A percentile compares a stretch with the other conserved stretches of the same genome.
Conservation (phyloP, 768 basidiomycete genomes). For the Guyanaporus albipodus region DNA sequence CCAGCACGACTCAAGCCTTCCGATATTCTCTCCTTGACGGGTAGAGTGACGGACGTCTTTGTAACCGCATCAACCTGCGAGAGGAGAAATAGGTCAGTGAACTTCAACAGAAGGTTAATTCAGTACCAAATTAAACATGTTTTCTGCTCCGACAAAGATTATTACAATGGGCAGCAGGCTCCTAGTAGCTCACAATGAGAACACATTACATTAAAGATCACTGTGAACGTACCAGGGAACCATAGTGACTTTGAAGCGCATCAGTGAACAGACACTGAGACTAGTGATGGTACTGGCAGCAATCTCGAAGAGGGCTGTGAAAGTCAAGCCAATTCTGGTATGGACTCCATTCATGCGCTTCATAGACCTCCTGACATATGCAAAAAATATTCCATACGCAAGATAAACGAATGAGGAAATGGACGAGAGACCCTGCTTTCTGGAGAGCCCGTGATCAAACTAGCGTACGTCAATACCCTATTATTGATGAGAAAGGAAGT, state of each 20-base stretch:
- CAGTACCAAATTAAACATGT: conserved; percentile 91
- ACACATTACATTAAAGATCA: not conserved
- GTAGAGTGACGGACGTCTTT: conserved; percentile 77
- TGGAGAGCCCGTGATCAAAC: conserved; percentile 51
- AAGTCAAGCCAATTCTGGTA: conserved; percentile 84
- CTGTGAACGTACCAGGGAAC: conserved; percentile 70
- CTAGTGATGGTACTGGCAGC: conserved; percentile 91
- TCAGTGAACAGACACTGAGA: conserved; percentile 85
- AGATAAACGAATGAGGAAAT: conserved; percentile 70
- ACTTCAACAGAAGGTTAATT: conserved; percentile 1
- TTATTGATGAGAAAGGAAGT: conserved; percentile 11
- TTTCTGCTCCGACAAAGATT: conserved; percentile 93
- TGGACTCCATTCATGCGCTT: conserved; percentile 81
- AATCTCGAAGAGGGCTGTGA: conserved; percentile 91
- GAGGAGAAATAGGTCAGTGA: conserved; percentile 24
- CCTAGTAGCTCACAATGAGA: conserved; percentile 40
- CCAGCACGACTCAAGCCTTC: conserved; percentile 87
- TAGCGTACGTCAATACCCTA: conserved; percentile 26
- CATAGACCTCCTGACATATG: conserved; percentile 74
- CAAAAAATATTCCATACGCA: conserved; percentile 71
- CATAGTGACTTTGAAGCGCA: conserved; percentile 85
- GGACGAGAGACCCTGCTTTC: conserved; percentile 47
- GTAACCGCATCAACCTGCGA: conserved; percentile 78
- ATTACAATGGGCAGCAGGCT: conserved; percentile 90
- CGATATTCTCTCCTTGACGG: conserved; percentile 90